A percentile compares a stretch with the other conserved stretches of the same genome.
These are phyloP conservation scores for Phanerochaete sordida DNA, from an alignment of 768 basidiomycete genomes.

Conservation along the genomic window DNA sequence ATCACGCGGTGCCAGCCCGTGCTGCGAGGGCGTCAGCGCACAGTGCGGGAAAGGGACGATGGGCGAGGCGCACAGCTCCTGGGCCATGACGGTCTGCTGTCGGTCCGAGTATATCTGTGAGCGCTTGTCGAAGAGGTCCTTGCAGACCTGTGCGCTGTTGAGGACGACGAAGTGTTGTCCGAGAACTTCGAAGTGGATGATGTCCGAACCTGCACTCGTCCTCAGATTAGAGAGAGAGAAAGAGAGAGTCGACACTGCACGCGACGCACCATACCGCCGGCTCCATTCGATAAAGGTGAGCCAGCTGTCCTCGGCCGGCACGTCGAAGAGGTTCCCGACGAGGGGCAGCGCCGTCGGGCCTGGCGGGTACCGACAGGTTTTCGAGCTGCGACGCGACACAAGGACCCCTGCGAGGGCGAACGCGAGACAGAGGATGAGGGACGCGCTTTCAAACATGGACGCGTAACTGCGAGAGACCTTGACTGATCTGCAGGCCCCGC, in stretches of 20 bases:
- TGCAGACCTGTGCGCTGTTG: slow-evolving; percentile 36
- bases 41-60: no score
- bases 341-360: slow-evolving; percentile 31
- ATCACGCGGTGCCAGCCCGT: background rate
- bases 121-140: slow-evolving; percentile 44
- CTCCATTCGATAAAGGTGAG: slow-evolving; percentile 21
- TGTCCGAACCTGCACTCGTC: slow-evolving; percentile 7
- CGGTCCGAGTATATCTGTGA: slow-evolving; percentile 38
- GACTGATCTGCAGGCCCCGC: no score
- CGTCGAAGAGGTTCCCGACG: slow-evolving; percentile 30
- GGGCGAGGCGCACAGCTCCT: background rate
- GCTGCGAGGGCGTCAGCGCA: no score
- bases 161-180: slow-evolving; percentile 27
- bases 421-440: background rate
- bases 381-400: background rate
- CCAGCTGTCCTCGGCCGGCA: slow-evolving; percentile 22
- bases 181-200: slow-evolving; percentile 12
- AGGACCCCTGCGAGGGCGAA: background rate
- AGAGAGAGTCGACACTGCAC: background rate
- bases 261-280: slow-evolving; percentile 18
- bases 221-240: background rate
- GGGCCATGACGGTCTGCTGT: background rate
- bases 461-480: no score
- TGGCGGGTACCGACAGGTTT: slow-evolving; percentile 18
- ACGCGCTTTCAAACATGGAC: no score